Evolutionary conservation across 176 grass and related monocot genomes (phyloP).

Genomic region (Oryza glaberrima): DNA sequence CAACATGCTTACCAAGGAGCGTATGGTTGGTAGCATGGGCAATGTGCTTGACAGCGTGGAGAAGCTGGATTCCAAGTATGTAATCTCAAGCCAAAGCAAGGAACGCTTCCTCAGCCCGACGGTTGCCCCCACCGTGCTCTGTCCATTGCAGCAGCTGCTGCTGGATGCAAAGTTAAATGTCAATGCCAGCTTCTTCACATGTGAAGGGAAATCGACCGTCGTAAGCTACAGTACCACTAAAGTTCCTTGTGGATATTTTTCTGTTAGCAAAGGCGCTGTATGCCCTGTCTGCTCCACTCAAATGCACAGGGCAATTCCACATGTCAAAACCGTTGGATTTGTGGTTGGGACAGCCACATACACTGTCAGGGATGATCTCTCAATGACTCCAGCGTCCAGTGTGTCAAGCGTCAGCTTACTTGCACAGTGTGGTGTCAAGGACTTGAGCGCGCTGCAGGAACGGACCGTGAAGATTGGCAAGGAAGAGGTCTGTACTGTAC

Average conservation of each 20-base stretch:
- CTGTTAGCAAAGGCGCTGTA: not conserved
- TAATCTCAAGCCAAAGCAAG: not conserved
- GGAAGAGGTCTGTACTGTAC: constrained; percentile 14
- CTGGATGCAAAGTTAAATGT: not conserved
- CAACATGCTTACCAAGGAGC: constrained; percentile 34
- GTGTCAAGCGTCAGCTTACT: constrained; percentile 27
- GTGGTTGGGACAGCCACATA: not conserved
- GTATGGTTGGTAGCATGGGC: constrained; percentile 29
- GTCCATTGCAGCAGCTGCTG: not conserved
- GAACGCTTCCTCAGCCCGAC: not conserved
- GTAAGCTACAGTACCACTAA: not conserved
- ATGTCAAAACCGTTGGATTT: not conserved
- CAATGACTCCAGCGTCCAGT: constrained; percentile 11
- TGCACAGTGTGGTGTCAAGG: constrained; percentile 23
- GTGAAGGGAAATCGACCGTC: not conserved
- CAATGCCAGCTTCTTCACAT: not conserved
- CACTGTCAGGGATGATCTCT: constrained; percentile 17
- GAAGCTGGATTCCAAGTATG: constrained; percentile 17
- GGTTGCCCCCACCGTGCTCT: not conserved
- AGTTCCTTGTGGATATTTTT: not conserved
- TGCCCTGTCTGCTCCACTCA: not conserved
- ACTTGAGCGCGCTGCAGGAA: constrained; percentile 21
- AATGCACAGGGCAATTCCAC: not conserved
- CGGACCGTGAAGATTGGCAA: constrained; percentile 33
- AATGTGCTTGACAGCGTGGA: constrained; percentile 31